Base-by-base conservation (phyloP, 768 basidiomycete genomes). In the Kwoniella bestiolae region DNA sequence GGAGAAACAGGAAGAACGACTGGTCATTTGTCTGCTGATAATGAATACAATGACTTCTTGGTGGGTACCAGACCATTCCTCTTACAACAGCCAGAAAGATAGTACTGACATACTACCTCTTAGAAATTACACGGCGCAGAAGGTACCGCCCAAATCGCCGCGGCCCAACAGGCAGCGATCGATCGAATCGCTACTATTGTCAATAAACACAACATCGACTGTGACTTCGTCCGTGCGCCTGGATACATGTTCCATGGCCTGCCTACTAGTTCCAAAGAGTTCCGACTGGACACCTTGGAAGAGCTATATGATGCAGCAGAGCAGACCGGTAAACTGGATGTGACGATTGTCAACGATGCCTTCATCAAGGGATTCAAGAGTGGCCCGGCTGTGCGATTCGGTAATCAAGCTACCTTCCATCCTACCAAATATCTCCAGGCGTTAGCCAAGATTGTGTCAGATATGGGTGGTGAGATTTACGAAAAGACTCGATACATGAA, bases 281-380 rank as follows among this genome's bases (percentile, higher is more conserved):
- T 63, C 50, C 56, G 59, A 47, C 14, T 55, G 6, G 56, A 65
- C 21, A 70, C 63, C 5, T 53, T 70, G 3, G 29, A 60, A 56
- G 44, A 57, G 44, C 18, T 70, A 9, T 70, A 66, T 29, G 34
- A 67, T 26, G 65, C 69, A 7, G 65, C 66, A 34, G 87, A 87
- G 70, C 87, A 88, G 49, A 87, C 85, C 8, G 82, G 84, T 51
- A 80, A 84, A 62, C 84, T 83, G 81, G 32, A 78, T 38, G 70
- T 77, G 23, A 69, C 73, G 7, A 82, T 84, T 50, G 86, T 90
- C 50, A 88, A 95, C 76, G 93, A 95, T 71, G 85, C 85, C 4
- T 83, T 85, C 57, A 84, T 89, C 35, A 92, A 92, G 88, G 93
- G 78, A 59, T 90, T 84, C 16, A 71, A 76, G 38, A 63, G 65